Evolutionary conservation across 164 flowering plant species (phyloP).

Genomic region (Stephania japonica): DNA sequence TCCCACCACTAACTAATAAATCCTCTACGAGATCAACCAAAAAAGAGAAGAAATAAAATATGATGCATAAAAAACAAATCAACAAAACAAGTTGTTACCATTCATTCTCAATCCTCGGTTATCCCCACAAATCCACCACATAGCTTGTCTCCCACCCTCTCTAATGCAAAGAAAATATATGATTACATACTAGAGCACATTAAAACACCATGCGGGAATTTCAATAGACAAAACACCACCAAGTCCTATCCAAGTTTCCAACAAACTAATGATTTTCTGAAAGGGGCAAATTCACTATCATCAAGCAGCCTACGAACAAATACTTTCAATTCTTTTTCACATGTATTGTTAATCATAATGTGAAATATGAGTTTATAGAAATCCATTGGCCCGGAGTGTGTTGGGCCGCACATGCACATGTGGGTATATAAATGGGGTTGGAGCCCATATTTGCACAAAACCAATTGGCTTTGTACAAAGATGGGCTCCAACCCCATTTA

Average conservation of each 20-base stretch:
- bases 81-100: background rate
- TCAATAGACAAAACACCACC: background rate
- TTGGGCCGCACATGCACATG: no score
- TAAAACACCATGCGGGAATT: background rate
- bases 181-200: background rate
- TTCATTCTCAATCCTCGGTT: background rate
- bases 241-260: background rate
- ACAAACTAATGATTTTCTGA: background rate
- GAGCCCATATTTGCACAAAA: no score
- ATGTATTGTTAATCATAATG: background rate
- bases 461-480: no score
- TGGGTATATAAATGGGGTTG: no score
- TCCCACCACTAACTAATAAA: background rate
- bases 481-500: no score
- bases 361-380: no score
- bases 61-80: background rate
- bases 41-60: background rate
- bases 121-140: background rate
- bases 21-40: background rate
- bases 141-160: background rate
- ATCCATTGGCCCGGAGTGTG: no score
- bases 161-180: background rate
- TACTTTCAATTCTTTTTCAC: background rate
- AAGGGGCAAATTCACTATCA: background rate
- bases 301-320: background rate